Conservation (phyloP, 495 filamentous ascomycete species). For the Penicillium maclennaniae region DNA sequence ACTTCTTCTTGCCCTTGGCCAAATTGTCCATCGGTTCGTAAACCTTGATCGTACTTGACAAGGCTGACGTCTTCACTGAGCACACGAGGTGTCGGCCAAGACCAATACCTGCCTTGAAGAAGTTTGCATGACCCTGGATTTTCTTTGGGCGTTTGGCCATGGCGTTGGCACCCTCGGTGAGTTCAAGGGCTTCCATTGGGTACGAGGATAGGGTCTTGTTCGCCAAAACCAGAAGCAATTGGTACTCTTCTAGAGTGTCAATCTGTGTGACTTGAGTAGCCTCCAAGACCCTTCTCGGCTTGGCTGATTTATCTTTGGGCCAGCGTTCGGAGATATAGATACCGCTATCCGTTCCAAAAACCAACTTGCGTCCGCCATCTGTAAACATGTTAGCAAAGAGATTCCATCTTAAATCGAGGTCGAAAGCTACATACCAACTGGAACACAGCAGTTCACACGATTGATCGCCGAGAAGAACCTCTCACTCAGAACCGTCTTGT, state of each 20-base stretch:
- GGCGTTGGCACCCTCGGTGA: slow-evolving; percentile 66
- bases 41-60: slow-evolving; percentile 94
- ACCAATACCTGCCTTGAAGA: slow-evolving; percentile 96
- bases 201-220: slow-evolving; percentile 89
- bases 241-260: slow-evolving; percentile 92
- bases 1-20: slow-evolving; percentile 83
- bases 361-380: slow-evolving; percentile 93
- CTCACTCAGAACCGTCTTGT: slow-evolving; percentile 78
- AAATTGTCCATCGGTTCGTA: slow-evolving; percentile 93
- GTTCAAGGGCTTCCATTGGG: slow-evolving; percentile 77
- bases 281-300: slow-evolving; percentile 82
- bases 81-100: slow-evolving; percentile 91
- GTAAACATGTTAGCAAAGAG: slow-evolving; percentile 20
- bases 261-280: slow-evolving; percentile 86
- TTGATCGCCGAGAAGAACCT: slow-evolving; percentile 79
- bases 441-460: slow-evolving; percentile 88
- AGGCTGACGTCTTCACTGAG: slow-evolving; percentile 83
- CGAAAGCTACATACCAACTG: slow-evolving; percentile 60
- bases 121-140: slow-evolving; percentile 94
- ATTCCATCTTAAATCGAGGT: background rate
- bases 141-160: slow-evolving; percentile 88
- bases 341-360: slow-evolving; percentile 89
- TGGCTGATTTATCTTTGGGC: slow-evolving; percentile 71
- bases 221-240: slow-evolving; percentile 83
- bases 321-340: slow-evolving; percentile 88